Evolutionary conservation across 257 asterid genomes (phyloP).

Genomic region (Rehmannia glutinosa): DNA sequence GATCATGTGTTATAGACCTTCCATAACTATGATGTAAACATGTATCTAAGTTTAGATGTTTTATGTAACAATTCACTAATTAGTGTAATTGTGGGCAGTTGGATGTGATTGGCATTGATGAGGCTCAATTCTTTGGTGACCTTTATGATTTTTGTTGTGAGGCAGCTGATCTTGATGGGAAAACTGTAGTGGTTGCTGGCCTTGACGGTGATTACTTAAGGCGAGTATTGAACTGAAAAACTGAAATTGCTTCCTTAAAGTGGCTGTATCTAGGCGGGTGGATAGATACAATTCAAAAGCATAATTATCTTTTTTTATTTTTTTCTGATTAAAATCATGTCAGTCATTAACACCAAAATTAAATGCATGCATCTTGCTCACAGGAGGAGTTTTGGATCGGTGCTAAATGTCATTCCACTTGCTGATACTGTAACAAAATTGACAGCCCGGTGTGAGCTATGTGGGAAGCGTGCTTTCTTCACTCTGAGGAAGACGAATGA

Average conservation of each 20-base stretch:
- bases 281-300: no score
- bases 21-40: neutral
- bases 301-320: no score
- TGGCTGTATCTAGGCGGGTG: no score
- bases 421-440: constrained; percentile 78
- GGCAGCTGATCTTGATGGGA: constrained; percentile 78
- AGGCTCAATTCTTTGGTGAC: constrained; percentile 82
- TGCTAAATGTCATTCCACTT: constrained; percentile 64
- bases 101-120: constrained; percentile 92
- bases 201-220: constrained; percentile 90
- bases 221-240: no score
- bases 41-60: neutral
- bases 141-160: constrained; percentile 76
- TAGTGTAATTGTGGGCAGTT: constrained; percentile 32
- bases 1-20: neutral
- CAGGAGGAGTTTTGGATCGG: constrained; percentile 70
- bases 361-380: neutral
- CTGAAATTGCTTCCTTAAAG: no score
- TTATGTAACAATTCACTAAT: neutral
- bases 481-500: constrained; percentile 66
- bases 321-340: no score
- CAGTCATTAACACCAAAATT: no score
- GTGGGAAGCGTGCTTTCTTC: constrained; percentile 65
- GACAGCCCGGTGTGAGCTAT: constrained; percentile 74
- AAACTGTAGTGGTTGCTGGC: constrained; percentile 72